Percentiles rank a stretch among this genome's conserved stretches.
phyloP scores from a whole-genome alignment of 495 filamentous ascomycete species.

The Talaromyces proteolyticus region DNA sequence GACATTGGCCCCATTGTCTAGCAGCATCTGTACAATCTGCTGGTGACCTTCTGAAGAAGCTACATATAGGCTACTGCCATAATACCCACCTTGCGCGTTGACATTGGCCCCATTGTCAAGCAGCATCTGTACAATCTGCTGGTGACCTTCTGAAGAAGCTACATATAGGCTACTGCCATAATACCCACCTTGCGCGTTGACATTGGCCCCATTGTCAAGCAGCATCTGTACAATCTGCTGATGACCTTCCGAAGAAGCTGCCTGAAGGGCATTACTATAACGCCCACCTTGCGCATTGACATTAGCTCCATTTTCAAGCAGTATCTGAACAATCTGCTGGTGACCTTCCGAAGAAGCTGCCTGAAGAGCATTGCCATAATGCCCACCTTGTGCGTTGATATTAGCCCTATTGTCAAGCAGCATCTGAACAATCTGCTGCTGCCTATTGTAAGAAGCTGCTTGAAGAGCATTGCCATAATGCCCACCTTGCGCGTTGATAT shows the following conservation, averaged over 20 bases:
- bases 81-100: not conserved
- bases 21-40: conserved; percentile 2
- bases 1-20: conserved; percentile 13
- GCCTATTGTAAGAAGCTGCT: conserved; percentile 5
- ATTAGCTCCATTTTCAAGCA: too few relatives aligned
- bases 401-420: conserved; percentile 18
- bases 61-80: too few relatives aligned
- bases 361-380: too few relatives aligned
- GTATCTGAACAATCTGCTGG: too few relatives aligned
- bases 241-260: too few relatives aligned
- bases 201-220: too few relatives aligned
- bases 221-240: too few relatives aligned
- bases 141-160: not conserved
- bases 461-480: conserved; percentile 15
- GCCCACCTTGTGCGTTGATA: not conserved
- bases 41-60: too few relatives aligned
- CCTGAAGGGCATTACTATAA: too few relatives aligned
- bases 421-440: conserved; percentile 12
- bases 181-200: too few relatives aligned
- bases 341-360: too few relatives aligned
- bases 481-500: conserved; percentile 14
- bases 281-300: too few relatives aligned
- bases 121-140: conserved; percentile 1
- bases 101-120: not conserved
- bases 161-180: conserved; percentile 2